Conservation (phyloP, 2,329 filamentous ascomycete species). For the Amauroascus verrucosus region DNA sequence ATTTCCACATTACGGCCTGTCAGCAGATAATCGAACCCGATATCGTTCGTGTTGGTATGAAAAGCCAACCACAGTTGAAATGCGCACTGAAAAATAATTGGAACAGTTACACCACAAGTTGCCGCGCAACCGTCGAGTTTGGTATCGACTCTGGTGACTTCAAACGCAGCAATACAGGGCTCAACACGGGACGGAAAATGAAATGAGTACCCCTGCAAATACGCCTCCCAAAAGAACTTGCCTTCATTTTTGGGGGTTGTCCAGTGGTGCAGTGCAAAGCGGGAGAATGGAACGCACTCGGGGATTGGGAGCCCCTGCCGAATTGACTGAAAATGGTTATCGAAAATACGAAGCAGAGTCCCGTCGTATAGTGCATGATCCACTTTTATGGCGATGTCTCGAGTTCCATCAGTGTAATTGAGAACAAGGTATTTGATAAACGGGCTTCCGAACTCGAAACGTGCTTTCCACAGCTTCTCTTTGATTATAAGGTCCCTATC, state of each 20-base stretch:
- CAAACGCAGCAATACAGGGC: constrained; percentile 10
- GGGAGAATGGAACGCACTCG: constrained; percentile 23
- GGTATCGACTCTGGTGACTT: constrained; percentile 11
- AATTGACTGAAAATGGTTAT: constrained; percentile 26
- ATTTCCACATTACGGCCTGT: constrained; percentile 33
- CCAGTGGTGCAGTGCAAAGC: background rate
- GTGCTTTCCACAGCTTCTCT: constrained; percentile 20
- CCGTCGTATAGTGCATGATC: constrained; percentile 84
- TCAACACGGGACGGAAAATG: constrained; percentile 11
- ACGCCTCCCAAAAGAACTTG: constrained; percentile 17
- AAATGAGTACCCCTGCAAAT: constrained; percentile 18
- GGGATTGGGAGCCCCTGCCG: constrained; percentile 14
- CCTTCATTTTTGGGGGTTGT: background rate
- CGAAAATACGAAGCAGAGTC: constrained; percentile 31
- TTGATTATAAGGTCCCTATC: constrained; percentile 19
- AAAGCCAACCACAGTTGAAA: constrained; percentile 25
- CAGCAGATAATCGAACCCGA: constrained; percentile 30
- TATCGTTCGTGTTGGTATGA: constrained; percentile 17
- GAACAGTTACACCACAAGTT: constrained; percentile 23
- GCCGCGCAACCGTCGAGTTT: constrained; percentile 20
- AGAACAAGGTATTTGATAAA: constrained; percentile 30
- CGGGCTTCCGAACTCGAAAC: constrained; percentile 26
- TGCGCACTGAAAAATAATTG: constrained; percentile 31
- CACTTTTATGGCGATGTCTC: constrained; percentile 31
- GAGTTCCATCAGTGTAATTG: constrained; percentile 17